A percentile compares a stretch with the other conserved stretches of the same genome.
Conservation (phyloP, 495 filamentous ascomycete species). For the Podospora appendiculata region DNA sequence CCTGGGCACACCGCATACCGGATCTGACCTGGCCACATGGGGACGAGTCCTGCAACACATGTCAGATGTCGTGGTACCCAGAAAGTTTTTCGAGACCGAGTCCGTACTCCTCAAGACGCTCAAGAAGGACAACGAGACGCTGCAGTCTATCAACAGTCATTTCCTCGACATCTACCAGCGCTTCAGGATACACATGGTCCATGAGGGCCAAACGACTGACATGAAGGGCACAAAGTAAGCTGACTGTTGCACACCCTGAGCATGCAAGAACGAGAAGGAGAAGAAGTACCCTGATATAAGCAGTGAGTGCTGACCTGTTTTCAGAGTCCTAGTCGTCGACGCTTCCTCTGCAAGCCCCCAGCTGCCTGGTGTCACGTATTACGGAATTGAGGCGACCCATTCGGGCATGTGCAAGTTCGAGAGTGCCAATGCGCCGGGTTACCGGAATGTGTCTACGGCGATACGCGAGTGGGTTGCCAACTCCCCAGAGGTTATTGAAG, state of each 20-base stretch:
- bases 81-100: conserved; percentile 62
- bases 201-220: conserved; percentile 62
- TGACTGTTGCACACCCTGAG: not conserved
- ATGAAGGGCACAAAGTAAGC: conserved; percentile 48
- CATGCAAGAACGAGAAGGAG: too few species aligned
- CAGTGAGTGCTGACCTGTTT: not conserved
- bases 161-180: conserved; percentile 67
- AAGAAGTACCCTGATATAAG: not conserved
- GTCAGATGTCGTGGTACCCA: conserved; percentile 61
- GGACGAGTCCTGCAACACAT: conserved; percentile 67
- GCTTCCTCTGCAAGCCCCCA: conserved; percentile 68
- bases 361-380: conserved; percentile 64
- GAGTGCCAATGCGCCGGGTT: conserved; percentile 63
- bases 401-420: conserved; percentile 86
- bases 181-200: conserved; percentile 60
- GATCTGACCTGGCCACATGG: conserved; percentile 71
- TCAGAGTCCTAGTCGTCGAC: conserved; percentile 55
- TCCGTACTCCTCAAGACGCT: conserved; percentile 63
- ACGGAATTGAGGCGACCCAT: conserved; percentile 76
- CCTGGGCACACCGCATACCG: conserved; percentile 80
- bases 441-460: conserved; percentile 62
- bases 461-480: conserved; percentile 60
- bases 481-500: conserved; percentile 48
- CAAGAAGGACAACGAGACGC: conserved; percentile 67
- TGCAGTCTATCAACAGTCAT: conserved; percentile 71